A percentile compares a stretch with the other conserved stretches of the same genome.
These are phyloP conservation scores for Ganoderma lucidum DNA, from an alignment of 1,284 basidiomycete species.

Conservation along the genomic window DNA sequence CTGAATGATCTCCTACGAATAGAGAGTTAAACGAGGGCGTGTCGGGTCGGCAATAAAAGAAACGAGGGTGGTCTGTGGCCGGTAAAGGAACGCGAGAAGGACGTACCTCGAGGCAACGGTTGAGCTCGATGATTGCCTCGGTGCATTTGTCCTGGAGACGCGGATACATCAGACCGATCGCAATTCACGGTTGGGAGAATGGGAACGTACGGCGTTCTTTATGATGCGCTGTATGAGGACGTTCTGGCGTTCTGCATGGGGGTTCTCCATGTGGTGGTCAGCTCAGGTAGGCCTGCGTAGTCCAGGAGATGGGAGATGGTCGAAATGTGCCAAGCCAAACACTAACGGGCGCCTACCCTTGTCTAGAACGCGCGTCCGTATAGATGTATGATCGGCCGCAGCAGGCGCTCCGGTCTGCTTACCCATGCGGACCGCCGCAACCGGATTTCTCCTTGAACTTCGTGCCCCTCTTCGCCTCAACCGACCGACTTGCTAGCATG, in stretches of 20 bases:
- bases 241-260: constrained; percentile 90
- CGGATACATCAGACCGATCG: neutral
- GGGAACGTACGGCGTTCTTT: constrained; percentile 80
- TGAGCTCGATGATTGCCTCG: constrained; percentile 82
- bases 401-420: neutral
- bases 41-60: neutral
- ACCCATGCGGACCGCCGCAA: neutral
- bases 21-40: neutral
- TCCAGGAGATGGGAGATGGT: neutral
- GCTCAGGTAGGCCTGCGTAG: neutral
- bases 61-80: neutral
- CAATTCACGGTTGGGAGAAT: neutral
- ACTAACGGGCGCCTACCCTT: neutral
- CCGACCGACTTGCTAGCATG: neutral
- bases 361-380: neutral
- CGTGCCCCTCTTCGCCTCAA: neutral
- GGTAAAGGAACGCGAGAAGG: neutral
- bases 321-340: neutral
- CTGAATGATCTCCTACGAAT: constrained; percentile 68
- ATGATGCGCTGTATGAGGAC: constrained; percentile 89
- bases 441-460: neutral
- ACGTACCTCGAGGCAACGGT: constrained; percentile 76
- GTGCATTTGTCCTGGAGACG: constrained; percentile 75
- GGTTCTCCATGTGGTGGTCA: constrained; percentile 79
- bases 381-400: neutral